phyloP scores from a whole-genome alignment of 306 rosid species.

The Parietaria judaica region DNA sequence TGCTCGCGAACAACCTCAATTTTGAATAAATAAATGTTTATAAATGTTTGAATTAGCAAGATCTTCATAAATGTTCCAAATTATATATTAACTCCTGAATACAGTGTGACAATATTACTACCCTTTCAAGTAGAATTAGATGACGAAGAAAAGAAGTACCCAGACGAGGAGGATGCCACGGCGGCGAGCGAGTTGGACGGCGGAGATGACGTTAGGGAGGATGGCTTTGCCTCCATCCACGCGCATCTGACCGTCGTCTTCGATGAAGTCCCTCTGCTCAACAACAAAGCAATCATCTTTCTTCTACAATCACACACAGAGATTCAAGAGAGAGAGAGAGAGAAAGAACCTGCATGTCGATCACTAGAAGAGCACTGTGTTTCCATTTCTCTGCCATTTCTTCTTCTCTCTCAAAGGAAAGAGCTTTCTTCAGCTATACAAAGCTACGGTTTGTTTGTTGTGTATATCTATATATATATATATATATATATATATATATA shows the following conservation, averaged over 20 bases:
- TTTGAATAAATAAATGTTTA: neutral
- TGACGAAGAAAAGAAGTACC: slow-evolving; percentile 28
- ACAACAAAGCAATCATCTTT: slow-evolving; percentile 8
- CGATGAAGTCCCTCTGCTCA: slow-evolving; percentile 62
- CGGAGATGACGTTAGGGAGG: slow-evolving; percentile 58
- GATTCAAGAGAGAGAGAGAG: neutral
- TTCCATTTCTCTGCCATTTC: slow-evolving; percentile 14
- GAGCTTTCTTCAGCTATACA: too few relatives aligned
- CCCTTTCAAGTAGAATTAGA: neutral
- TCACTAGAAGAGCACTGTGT: slow-evolving; percentile 40
- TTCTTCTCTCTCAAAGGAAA: neutral
- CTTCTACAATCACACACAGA: neutral
- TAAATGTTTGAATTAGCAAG: too few relatives aligned
- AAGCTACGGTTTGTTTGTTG: neutral
- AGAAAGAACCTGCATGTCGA: slow-evolving; percentile 68
- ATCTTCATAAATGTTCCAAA: too few relatives aligned
- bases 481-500: too few relatives aligned
- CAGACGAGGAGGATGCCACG: slow-evolving; percentile 66
- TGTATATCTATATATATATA: neutral
- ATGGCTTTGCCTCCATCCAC: slow-evolving; percentile 62
- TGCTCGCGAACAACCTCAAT: slow-evolving; percentile 79
- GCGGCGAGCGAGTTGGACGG: slow-evolving; percentile 56
- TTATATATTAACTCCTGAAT: too few relatives aligned
- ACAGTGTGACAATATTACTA: too few relatives aligned
- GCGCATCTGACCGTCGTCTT: slow-evolving; percentile 33